These are phyloP conservation scores for Solanum pimpinellifolium DNA, from an alignment of 257 asterid genomes.

Conservation along the genomic window DNA sequence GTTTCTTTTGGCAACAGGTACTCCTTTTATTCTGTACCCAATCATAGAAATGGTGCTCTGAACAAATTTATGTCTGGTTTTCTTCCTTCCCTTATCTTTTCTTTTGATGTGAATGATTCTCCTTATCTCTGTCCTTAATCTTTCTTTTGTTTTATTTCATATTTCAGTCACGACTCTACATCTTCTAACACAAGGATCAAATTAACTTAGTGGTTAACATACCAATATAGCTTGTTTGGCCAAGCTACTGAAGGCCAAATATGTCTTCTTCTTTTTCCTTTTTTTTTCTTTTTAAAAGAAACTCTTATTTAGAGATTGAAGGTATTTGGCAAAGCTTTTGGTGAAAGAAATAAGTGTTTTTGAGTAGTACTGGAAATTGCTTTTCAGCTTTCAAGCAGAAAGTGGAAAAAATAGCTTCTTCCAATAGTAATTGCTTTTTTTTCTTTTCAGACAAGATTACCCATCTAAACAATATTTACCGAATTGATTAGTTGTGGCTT, in stretches of 20 bases:
- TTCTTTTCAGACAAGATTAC: neutral
- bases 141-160: neutral
- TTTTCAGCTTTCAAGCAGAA: neutral
- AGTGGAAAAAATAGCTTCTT: neutral
- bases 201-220: neutral
- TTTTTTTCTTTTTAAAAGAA: neutral
- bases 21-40: neutral
- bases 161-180: neutral
- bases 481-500: neutral
- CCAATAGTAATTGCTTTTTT: neutral
- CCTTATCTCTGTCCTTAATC: neutral
- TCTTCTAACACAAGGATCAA: neutral
- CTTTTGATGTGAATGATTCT: neutral
- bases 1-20: constrained; percentile 95
- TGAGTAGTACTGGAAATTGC: neutral
- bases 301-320: neutral
- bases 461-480: neutral
- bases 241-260: neutral
- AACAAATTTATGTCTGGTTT: neutral
- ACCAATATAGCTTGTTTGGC: neutral
- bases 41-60: neutral
- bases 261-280: neutral
- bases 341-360: neutral
- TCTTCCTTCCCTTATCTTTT: neutral
- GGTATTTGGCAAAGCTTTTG: neutral